phyloP scores from a whole-genome alignment of 78 protist genomes.

The Creolimax fragrantissima region DNA sequence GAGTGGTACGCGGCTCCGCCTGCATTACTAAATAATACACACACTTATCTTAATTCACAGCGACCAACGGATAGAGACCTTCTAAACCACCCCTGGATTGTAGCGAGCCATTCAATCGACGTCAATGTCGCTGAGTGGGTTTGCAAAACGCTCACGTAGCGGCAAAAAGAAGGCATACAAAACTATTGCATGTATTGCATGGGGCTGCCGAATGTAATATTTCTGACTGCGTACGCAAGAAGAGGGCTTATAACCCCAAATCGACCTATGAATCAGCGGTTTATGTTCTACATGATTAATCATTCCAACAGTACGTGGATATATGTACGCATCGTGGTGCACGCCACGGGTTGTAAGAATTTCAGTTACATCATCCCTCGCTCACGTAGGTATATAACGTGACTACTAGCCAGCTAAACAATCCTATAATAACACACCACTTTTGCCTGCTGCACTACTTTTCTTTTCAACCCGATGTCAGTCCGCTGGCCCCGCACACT shows the following conservation, averaged over 20 bases:
- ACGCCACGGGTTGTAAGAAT: no score
- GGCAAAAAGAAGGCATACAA: no score
- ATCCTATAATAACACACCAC: no score
- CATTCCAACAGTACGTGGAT: background rate
- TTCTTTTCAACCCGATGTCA: no score
- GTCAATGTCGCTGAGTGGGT: conserved; percentile 2
- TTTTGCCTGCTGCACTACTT: no score
- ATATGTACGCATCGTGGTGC: background rate
- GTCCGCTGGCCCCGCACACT: no score
- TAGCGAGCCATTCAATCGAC: background rate
- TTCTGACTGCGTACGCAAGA: background rate
- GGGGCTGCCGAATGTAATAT: background rate
- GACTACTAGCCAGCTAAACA: no score
- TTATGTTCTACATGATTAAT: background rate
- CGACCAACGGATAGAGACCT: background rate
- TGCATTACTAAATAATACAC: no score
- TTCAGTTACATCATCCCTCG: no score
- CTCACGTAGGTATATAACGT: no score
- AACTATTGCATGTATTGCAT: background rate
- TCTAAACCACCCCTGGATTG: background rate
- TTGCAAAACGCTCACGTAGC: background rate
- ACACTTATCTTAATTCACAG: background rate
- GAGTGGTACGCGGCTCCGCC: no score
- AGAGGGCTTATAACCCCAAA: background rate
- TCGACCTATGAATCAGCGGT: background rate